These are phyloP conservation scores for Arthroderma sp. DNA, from an alignment of 2,329 filamentous ascomycete species.

Conservation along the genomic window DNA sequence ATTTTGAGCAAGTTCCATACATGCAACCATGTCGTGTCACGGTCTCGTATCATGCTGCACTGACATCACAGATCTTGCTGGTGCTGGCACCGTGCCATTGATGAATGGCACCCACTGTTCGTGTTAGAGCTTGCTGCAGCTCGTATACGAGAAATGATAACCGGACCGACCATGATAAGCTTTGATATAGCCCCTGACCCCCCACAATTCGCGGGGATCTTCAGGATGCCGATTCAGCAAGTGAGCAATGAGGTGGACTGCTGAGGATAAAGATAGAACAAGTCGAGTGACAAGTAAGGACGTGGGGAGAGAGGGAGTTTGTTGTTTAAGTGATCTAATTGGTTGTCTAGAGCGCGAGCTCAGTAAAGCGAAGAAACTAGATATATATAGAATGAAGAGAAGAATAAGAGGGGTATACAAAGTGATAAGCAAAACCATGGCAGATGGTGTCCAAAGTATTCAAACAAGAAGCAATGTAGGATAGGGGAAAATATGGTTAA, in stretches of 20 bases:
- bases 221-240: too few species aligned
- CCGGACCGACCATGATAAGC: neutral
- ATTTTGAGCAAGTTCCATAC: neutral
- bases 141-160: neutral
- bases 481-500: neutral
- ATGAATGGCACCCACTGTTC: neutral
- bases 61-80: neutral
- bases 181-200: neutral
- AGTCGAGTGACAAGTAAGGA: neutral
- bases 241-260: neutral
- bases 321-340: neutral
- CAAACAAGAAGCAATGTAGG: neutral
- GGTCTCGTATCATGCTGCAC: neutral
- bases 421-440: neutral
- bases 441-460: neutral
- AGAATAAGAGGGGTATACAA: neutral
- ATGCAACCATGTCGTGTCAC: neutral
- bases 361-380: neutral
- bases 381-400: neutral
- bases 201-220: neutral
- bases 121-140: neutral
- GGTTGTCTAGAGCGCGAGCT: neutral
- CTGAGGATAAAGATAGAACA: neutral
- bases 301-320: neutral
- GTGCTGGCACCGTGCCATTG: slow-evolving; percentile 1